These are phyloP conservation scores for Kwoniella sp. DNA, from an alignment of 768 basidiomycete species.

Conservation along the genomic window DNA sequence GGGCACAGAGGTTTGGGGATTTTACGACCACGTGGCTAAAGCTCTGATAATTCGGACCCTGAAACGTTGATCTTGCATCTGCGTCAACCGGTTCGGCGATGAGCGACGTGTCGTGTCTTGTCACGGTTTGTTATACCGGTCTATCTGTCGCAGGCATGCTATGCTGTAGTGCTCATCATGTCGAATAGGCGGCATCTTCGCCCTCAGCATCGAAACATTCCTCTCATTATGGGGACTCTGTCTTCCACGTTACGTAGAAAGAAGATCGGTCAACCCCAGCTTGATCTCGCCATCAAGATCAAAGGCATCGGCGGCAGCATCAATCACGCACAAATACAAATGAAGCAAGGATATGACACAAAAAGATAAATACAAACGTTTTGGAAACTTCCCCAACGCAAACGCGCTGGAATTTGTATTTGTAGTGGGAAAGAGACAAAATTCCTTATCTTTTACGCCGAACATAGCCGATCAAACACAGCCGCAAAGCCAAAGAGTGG, in stretches of 20 bases:
- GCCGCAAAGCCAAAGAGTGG: not conserved
- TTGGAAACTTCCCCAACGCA: not conserved
- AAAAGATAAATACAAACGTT: not conserved
- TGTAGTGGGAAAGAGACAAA: not conserved
- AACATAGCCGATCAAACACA: slow-evolving; percentile 9
- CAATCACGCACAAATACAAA: not conserved
- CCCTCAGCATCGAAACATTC: no score
- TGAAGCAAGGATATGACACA: not conserved
- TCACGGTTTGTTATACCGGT: slow-evolving; percentile 1
- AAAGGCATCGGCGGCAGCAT: no score
- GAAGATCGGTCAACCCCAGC: no score
- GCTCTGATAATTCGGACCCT: not conserved
- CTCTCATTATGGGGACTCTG: no score
- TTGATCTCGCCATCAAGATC: no score
- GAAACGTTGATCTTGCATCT: not conserved
- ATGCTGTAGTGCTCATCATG: no score
- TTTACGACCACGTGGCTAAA: slow-evolving; percentile 14
- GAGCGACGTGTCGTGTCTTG: not conserved
- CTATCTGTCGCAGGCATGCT: no score
- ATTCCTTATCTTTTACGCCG: slow-evolving; percentile 3
- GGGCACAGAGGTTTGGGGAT: slow-evolving; percentile 21
- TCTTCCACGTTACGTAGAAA: no score
- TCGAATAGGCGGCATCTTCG: no score
- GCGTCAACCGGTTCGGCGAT: not conserved
- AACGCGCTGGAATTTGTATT: not conserved